Evolutionary conservation across 768 basidiomycete genomes (phyloP).

Genomic region (Mycena leptocephala): DNA sequence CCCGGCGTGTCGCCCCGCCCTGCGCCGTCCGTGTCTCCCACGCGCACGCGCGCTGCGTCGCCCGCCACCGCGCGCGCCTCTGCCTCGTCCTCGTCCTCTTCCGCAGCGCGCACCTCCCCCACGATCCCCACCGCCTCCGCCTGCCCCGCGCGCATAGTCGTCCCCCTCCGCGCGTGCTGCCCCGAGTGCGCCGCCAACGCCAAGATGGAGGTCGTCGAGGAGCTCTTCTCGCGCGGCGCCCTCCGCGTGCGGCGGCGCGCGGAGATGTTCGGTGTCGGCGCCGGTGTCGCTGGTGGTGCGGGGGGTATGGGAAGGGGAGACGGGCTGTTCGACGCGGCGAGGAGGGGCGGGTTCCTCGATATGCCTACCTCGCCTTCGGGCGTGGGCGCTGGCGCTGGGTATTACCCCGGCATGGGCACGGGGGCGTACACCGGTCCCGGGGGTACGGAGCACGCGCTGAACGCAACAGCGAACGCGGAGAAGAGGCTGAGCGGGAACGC

Average conservation of each 20-base stretch:
- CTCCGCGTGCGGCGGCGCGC: slow-evolving; percentile 29
- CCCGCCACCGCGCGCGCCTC: neutral
- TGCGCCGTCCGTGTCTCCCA: too few species aligned
- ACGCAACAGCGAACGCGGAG: neutral
- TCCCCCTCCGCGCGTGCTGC: slow-evolving; percentile 85
- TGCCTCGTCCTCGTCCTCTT: slow-evolving; percentile 20
- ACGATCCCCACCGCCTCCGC: slow-evolving; percentile 32
- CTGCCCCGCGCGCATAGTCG: slow-evolving; percentile 53
- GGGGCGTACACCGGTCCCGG: too few species aligned
- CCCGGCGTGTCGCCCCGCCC: too few species aligned
- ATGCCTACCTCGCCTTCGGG: neutral
- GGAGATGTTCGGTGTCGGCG: neutral
- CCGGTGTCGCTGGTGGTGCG: neutral
- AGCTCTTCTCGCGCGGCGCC: slow-evolving; percentile 35
- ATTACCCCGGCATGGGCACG: too few species aligned
- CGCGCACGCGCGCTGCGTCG: neutral
- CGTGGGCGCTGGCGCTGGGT: neutral
- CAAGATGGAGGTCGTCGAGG: slow-evolving; percentile 24
- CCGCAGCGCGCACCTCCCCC: slow-evolving; percentile 45
- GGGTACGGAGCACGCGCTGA: too few species aligned
- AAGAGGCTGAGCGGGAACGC: neutral
- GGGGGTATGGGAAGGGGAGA: neutral
- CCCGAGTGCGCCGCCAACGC: slow-evolving; percentile 61
- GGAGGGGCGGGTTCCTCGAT: slow-evolving; percentile 16
- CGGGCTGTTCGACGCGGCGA: slow-evolving; percentile 16